Percentiles rank a stretch among this genome's conserved stretches.
These are phyloP conservation scores for Scheffersomyces cryptocercus DNA, from an alignment of 1,139 yeast species.

Conservation along the genomic window DNA sequence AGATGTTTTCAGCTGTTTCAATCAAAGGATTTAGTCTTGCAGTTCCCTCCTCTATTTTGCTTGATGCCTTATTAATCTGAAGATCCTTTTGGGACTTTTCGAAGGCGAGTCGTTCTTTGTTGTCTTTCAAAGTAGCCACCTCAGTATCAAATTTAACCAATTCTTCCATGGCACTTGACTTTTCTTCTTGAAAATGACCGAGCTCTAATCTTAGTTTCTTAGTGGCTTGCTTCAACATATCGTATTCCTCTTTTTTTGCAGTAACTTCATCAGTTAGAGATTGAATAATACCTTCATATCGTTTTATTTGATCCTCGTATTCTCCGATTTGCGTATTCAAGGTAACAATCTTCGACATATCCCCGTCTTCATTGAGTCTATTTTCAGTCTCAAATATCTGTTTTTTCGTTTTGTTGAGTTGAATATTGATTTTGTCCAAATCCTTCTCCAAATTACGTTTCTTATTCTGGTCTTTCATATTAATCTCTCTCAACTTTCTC, in stretches of 20 bases:
- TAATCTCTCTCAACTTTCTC: conserved; percentile 10
- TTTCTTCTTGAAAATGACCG: neutral
- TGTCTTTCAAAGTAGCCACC: conserved; percentile 10
- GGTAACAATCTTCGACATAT: conserved; percentile 31
- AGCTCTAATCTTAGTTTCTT: neutral
- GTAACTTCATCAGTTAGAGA: conserved; percentile 22
- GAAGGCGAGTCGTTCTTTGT: conserved; percentile 12
- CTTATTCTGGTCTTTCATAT: conserved; percentile 10
- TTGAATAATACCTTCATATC: conserved; percentile 27
- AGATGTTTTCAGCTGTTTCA: conserved; percentile 32
- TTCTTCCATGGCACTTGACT: neutral
- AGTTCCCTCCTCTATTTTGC: conserved; percentile 17
- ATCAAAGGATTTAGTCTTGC: conserved; percentile 21
- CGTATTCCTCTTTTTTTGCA: conserved; percentile 4
- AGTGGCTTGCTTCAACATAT: neutral
- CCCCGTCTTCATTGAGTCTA: conserved; percentile 36
- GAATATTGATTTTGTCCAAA: conserved; percentile 19
- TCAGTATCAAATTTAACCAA: conserved; percentile 13
- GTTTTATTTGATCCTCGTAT: conserved; percentile 24
- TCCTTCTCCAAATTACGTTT: conserved; percentile 5
- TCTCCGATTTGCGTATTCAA: conserved; percentile 33
- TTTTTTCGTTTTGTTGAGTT: conserved; percentile 14
- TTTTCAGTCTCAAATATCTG: conserved; percentile 24
- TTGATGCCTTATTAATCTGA: conserved; percentile 10
- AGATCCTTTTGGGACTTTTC: conserved; percentile 13